Percentiles rank a stretch among this genome's conserved stretches.
phyloP scores from a whole-genome alignment of 139 green algal genomes.

The Chlamydomonas eustigma region DNA sequence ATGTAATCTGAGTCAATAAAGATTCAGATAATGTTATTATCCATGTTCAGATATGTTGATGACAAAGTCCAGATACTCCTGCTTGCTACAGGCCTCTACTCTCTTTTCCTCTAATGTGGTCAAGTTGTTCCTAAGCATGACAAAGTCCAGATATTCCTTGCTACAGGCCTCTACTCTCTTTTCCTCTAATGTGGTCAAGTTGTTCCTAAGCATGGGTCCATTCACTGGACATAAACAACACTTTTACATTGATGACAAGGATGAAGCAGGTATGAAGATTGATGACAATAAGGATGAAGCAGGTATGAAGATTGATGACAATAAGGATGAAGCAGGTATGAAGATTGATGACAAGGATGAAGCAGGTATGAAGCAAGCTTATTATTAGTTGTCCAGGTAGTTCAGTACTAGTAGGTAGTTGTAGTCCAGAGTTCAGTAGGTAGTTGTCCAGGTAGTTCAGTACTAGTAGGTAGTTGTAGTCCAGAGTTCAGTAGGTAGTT shows the following conservation, averaged over 20 bases:
- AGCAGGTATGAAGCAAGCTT: conserved; percentile 1
- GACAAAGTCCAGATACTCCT: no score
- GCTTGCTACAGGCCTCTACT: conserved; percentile 69
- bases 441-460: no score
- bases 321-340: conserved; percentile 52
- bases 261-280: conserved; percentile 29
- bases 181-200: conserved; percentile 89
- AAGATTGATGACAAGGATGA: conserved; percentile 58
- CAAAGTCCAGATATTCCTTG: background rate
- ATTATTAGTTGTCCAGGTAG: no score
- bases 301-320: conserved; percentile 37
- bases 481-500: no score
- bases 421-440: no score
- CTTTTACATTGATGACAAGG: conserved; percentile 75
- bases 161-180: conserved; percentile 73
- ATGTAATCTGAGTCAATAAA: no score
- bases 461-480: no score
- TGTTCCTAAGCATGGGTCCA: conserved; percentile 75
- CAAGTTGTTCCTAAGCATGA: conserved; percentile 69
- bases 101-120: conserved; percentile 89
- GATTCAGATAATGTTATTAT: no score
- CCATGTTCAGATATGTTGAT: no score
- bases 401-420: no score
- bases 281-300: conserved; percentile 64
- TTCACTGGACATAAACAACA: conserved; percentile 63